Percentiles rank a stretch among this genome's conserved stretches.
phyloP scores from a whole-genome alignment of 345 rosid genomes.

The Hibiscus tridactylites region DNA sequence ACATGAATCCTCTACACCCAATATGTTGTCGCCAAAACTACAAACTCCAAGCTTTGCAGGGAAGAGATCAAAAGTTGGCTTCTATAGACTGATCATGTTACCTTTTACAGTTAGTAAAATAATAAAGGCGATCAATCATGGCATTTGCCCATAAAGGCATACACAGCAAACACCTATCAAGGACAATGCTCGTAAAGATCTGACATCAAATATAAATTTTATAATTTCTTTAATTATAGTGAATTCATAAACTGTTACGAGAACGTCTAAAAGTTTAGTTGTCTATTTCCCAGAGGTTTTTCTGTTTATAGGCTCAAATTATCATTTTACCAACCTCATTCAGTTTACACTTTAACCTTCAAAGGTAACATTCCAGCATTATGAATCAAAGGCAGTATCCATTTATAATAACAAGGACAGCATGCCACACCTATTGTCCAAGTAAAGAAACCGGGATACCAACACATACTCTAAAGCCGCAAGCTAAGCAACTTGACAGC shows the following conservation, averaged over 20 bases:
- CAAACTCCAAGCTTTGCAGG: neutral
- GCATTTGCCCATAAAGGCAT: neutral
- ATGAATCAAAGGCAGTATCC: neutral
- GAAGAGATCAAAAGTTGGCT: neutral
- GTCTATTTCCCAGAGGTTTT: neutral
- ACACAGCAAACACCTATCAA: neutral
- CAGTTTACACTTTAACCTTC: neutral
- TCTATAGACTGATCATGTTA: neutral
- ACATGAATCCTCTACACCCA: neutral
- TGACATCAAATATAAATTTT: neutral
- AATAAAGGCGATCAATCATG: neutral
- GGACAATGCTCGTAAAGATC: neutral
- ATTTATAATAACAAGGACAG: neutral
- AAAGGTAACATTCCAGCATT: neutral
- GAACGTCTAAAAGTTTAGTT: neutral
- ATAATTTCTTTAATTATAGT: neutral
- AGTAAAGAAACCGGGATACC: neutral
- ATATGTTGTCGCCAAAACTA: neutral
- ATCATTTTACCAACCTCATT: neutral
- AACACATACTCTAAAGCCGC: neutral
- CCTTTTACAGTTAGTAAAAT: neutral
- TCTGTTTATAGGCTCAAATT: neutral
- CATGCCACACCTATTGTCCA: neutral
- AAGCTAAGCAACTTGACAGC: neutral
- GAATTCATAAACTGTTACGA: neutral